A percentile compares a stretch with the other conserved stretches of the same genome.
Conservation (phyloP, 1,284 basidiomycete genomes). For the Ganoderma lingzhi region DNA sequence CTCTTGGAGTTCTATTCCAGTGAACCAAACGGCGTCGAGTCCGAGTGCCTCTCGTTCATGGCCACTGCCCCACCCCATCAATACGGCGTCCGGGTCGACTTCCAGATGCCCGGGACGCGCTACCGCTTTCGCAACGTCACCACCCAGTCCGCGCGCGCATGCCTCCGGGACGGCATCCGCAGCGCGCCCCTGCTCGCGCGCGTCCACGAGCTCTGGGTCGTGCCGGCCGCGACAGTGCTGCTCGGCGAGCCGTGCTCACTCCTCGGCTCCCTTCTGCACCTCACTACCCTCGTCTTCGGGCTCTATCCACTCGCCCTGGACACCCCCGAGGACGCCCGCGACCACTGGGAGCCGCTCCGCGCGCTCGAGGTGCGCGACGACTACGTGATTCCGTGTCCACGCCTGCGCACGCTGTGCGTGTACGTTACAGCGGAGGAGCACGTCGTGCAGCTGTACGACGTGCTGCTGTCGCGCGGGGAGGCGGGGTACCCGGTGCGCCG, state of each 20-base stretch:
- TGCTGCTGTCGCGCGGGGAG: neutral
- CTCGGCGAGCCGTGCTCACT: neutral
- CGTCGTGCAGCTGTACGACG: neutral
- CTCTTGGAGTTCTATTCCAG: neutral
- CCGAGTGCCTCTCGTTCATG: neutral
- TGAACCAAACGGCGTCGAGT: neutral
- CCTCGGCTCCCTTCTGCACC: neutral
- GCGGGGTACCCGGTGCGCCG: neutral
- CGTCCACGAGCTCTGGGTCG: neutral
- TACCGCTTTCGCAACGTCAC: neutral
- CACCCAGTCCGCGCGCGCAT: neutral
- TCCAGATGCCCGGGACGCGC: neutral
- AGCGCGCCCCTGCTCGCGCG: neutral
- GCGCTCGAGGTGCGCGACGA: constrained; percentile 1
- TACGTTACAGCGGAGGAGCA: neutral
- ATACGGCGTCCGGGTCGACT: neutral
- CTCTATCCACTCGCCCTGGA: neutral
- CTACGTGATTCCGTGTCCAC: neutral
- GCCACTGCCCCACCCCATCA: neutral
- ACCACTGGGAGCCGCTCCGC: neutral
- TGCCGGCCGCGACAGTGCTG: neutral
- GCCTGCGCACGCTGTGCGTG: neutral
- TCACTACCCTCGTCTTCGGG: neutral
- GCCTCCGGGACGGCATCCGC: neutral
- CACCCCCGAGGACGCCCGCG: neutral